Base-by-base conservation (phyloP, 2,329 filamentous ascomycete genomes). In the Ceratocystis destructans region DNA sequence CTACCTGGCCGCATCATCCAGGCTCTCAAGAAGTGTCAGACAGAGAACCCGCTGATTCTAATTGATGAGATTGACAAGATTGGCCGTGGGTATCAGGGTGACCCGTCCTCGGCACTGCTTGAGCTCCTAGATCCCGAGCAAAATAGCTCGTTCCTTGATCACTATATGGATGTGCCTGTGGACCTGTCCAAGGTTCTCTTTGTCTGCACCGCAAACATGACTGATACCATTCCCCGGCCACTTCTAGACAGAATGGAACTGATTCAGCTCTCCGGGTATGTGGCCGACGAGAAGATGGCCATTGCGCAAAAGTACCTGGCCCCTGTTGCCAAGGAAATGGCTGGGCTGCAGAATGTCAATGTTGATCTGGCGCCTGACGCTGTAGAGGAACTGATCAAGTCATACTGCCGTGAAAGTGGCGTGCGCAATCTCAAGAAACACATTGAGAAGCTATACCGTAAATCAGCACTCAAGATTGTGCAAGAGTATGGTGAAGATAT, bases 41-140 rank as follows among this genome's bases (percentile, higher is more conserved):
- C 94, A 0, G 95, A 99, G 77, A 99, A 99, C 75, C 94, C 94
- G 33, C 81, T 99, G 37, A 91, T 99, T 63, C 78, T 99, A 69
- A 97, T 99, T 70, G 94, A 99, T 73, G 94, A 99, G 74, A 87
- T 99, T 67, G 94, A 99, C 80, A 99, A 99, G 79, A 96, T 99
- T 73, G 94, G 94, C 41, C 87, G 91, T 67, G 94, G 94, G 4
- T 94, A 96, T 74, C 94, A 97, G 77, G 94, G 94, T 31, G 94
- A 99, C 72, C 95, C 95, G 15, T 90, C 94, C 0, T 96, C 93
- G 22, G 94, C 94, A 37, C 81, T 99, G 64, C 83, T 99, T 2
- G 94, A 99, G 74, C 78, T 99, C 63, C 85, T 99, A 20, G 94
- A 99, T 71, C 94, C 94, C 0, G 94, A 99, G 76, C 94, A 99